phyloP scores from a whole-genome alignment of 129 eudicot genomes.

The Escallonia rubra region DNA sequence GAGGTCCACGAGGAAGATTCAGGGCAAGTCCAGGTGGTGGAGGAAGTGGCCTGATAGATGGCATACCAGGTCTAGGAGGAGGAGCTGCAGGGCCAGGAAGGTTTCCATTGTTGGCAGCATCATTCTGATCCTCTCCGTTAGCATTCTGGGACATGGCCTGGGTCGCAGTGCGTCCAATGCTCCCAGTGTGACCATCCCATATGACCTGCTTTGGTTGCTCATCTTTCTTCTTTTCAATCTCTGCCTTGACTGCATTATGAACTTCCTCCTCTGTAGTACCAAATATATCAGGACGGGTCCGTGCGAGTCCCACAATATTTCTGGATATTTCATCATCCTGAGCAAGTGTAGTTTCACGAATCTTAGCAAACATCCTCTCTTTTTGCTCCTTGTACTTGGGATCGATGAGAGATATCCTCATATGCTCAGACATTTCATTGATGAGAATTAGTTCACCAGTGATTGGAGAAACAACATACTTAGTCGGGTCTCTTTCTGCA shows the following conservation, averaged over 20 bases:
- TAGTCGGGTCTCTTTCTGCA: slow-evolving; percentile 68
- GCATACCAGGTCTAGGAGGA: slow-evolving; percentile 66
- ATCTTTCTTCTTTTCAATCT: slow-evolving; percentile 81
- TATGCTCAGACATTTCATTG: slow-evolving; percentile 90
- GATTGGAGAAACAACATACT: slow-evolving; percentile 77
- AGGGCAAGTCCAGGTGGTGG: slow-evolving; percentile 70
- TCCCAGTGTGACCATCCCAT: slow-evolving; percentile 95
- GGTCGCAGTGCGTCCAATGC: slow-evolving; percentile 86
- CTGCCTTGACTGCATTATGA: slow-evolving; percentile 82
- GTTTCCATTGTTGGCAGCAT: slow-evolving; percentile 42
- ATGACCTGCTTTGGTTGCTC: slow-evolving; percentile 90
- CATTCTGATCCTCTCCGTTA: slow-evolving; percentile 55
- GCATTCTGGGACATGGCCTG: slow-evolving; percentile 82
- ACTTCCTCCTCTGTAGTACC: slow-evolving; percentile 96
- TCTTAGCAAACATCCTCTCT: slow-evolving; percentile 95
- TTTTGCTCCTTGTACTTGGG: slow-evolving; percentile 93
- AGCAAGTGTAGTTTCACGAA: slow-evolving; percentile 83
- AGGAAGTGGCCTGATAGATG: slow-evolving; percentile 71
- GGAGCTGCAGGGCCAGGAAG: slow-evolving; percentile 83
- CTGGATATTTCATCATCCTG: slow-evolving; percentile 79
- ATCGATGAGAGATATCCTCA: slow-evolving; percentile 88
- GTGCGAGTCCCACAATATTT: slow-evolving; percentile 81
- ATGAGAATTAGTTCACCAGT: slow-evolving; percentile 82
- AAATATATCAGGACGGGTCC: slow-evolving; percentile 88
- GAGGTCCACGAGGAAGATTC: slow-evolving; percentile 72